These are phyloP conservation scores for Globisporangium middletonii DNA, from an alignment of 352 stramenopile genomes.

Conservation along the genomic window DNA sequence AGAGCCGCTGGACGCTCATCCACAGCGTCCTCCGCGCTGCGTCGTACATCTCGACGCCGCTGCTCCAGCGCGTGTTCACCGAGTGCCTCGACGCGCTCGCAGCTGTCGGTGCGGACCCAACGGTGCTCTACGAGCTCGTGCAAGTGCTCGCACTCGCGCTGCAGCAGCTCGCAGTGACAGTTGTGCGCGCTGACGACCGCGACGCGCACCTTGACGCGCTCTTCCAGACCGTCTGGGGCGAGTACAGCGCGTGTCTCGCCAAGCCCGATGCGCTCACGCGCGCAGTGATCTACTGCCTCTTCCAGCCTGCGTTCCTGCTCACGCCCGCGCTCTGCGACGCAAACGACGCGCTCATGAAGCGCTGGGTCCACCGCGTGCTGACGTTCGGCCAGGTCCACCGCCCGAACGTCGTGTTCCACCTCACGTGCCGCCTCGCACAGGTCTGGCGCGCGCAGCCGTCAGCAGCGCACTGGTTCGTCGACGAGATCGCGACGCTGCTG, in stretches of 20 bases:
- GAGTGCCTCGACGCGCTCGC: slow-evolving; percentile 43
- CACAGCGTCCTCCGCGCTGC: slow-evolving; percentile 40
- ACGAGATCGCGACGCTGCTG: slow-evolving; percentile 64
- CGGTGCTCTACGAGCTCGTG: slow-evolving; percentile 59
- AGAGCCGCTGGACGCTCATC: slow-evolving; percentile 52
- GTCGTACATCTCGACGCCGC: slow-evolving; percentile 35
- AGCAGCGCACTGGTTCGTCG: slow-evolving; percentile 39
- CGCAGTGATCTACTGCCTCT: slow-evolving; percentile 59
- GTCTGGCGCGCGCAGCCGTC: slow-evolving; percentile 51
- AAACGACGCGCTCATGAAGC: slow-evolving; percentile 36
- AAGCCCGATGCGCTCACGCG: slow-evolving; percentile 65
- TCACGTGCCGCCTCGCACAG: slow-evolving; percentile 58
- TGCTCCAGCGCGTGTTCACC: slow-evolving; percentile 34
- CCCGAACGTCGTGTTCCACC: slow-evolving; percentile 78
- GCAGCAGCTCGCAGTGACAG: slow-evolving; percentile 29
- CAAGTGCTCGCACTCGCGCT: slow-evolving; percentile 54
- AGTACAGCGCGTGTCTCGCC: slow-evolving; percentile 62
- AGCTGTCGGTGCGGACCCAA: slow-evolving; percentile 47
- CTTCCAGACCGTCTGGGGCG: slow-evolving; percentile 54
- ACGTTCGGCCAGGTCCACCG: slow-evolving; percentile 49
- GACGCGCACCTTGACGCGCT: slow-evolving; percentile 30
- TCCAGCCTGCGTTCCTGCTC: slow-evolving; percentile 65
- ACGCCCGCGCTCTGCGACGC: slow-evolving; percentile 11
- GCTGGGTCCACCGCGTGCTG: slow-evolving; percentile 49
- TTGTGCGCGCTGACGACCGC: slow-evolving; percentile 19